Evolutionary conservation across 2,329 filamentous ascomycete species (phyloP).

Genomic region (Aspergillus niger): DNA sequence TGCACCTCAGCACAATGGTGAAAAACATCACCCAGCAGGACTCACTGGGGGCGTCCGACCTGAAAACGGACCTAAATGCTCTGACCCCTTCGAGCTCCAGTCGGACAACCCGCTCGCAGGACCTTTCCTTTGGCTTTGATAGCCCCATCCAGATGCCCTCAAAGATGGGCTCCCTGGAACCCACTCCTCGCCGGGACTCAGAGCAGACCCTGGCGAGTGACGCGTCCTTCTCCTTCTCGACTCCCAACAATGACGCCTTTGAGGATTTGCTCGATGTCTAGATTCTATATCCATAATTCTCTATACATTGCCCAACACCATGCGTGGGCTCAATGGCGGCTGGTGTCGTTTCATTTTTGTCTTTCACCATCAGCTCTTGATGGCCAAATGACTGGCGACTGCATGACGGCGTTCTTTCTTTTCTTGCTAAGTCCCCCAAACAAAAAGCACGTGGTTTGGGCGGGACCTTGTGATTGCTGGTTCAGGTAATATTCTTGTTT

Average conservation of each 20-base stretch:
- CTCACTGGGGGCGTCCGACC: neutral
- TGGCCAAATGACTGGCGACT: neutral
- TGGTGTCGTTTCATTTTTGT: neutral
- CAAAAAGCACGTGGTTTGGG: neutral
- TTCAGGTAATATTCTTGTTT: neutral
- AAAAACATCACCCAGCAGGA: conserved; percentile 23
- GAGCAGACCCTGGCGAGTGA: neutral
- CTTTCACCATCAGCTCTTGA: neutral
- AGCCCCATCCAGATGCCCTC: conserved; percentile 3
- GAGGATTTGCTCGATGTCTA: neutral
- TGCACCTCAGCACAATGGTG: conserved; percentile 41
- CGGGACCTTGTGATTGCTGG: neutral
- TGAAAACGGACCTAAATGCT: neutral
- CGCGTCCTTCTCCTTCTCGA: neutral
- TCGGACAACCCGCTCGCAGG: neutral
- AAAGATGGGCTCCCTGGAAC: neutral
- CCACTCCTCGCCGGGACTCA: conserved; percentile 10
- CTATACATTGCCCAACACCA: neutral
- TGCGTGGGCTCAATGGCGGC: neutral
- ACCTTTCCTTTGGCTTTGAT: conserved; percentile 20
- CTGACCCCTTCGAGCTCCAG: neutral
- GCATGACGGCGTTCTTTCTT: neutral
- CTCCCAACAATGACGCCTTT: neutral
- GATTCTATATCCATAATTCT: neutral
- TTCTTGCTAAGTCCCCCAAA: neutral